These are phyloP conservation scores for Mortierella sp. DNA, from an alignment of 371 early-diverging fungal species.

Conservation along the genomic window DNA sequence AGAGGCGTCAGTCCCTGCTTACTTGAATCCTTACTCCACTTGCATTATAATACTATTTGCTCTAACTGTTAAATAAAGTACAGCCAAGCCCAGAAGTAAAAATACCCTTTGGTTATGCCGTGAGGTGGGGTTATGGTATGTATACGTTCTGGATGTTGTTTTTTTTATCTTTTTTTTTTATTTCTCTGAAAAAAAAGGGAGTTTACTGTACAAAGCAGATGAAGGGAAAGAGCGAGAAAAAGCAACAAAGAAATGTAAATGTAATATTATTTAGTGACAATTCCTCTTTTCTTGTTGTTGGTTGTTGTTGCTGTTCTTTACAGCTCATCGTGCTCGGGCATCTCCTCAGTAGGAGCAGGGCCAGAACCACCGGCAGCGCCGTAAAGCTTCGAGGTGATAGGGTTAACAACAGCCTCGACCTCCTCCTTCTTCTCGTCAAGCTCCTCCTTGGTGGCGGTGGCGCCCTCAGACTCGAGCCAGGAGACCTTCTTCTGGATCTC, in stretches of 20 bases:
- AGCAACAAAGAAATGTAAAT: slow-evolving; percentile 4
- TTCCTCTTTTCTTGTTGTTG: not conserved
- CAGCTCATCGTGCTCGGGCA: slow-evolving; percentile 81
- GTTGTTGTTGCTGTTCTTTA: slow-evolving; percentile 49
- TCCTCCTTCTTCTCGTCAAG: slow-evolving; percentile 82
- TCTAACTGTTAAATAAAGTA: too few relatives aligned
- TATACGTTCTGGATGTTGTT: not conserved
- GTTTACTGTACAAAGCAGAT: slow-evolving; percentile 7
- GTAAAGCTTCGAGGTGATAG: slow-evolving; percentile 89
- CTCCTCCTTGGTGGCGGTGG: slow-evolving; percentile 69
- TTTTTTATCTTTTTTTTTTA: slow-evolving; percentile 5
- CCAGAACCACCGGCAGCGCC: slow-evolving; percentile 63
- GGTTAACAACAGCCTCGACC: slow-evolving; percentile 87
- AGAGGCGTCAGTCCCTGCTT: too few relatives aligned
- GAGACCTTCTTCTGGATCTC: slow-evolving; percentile 62
- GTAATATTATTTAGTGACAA: too few relatives aligned
- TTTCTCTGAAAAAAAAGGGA: too few relatives aligned
- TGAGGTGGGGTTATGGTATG: too few relatives aligned
- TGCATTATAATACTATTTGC: too few relatives aligned
- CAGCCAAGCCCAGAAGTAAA: too few relatives aligned
- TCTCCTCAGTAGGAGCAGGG: slow-evolving; percentile 71
- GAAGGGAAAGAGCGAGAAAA: not conserved
- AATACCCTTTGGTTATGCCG: too few relatives aligned
- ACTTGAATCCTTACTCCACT: too few relatives aligned
- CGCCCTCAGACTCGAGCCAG: slow-evolving; percentile 69